These are phyloP conservation scores for Flueggea neowawraea DNA, from an alignment of 441 rosid genomes.

Conservation along the genomic window DNA sequence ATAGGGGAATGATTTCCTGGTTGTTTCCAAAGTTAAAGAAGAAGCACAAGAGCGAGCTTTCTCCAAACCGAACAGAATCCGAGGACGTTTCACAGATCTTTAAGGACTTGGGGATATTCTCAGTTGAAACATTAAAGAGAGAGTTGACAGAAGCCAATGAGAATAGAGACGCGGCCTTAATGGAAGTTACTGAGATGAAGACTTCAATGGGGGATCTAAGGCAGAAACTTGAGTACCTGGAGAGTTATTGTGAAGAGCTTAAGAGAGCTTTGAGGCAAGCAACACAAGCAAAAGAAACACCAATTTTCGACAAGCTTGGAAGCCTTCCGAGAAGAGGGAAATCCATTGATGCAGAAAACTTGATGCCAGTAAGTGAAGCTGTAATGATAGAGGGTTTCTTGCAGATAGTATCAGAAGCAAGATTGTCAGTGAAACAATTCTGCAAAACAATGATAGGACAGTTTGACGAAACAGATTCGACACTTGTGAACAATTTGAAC, in stretches of 20 bases:
- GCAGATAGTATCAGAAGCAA: slow-evolving; percentile 92
- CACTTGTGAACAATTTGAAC: slow-evolving; percentile 57
- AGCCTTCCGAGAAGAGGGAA: slow-evolving; percentile 34
- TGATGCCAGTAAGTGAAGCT: slow-evolving; percentile 84
- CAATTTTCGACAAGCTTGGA: slow-evolving; percentile 25
- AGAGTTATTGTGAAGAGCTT: slow-evolving; percentile 73
- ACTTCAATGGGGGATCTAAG: slow-evolving; percentile 69
- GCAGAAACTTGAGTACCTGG: slow-evolving; percentile 77
- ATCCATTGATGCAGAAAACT: slow-evolving; percentile 22
- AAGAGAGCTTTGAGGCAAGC: slow-evolving; percentile 78
- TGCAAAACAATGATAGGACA: slow-evolving; percentile 70
- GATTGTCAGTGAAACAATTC: slow-evolving; percentile 89
- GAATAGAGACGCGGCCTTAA: slow-evolving; percentile 68
- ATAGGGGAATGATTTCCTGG: slow-evolving; percentile 72
- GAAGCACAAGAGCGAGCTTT: slow-evolving; percentile 55
- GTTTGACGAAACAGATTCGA: slow-evolving; percentile 64
- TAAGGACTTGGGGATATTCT: slow-evolving; percentile 49
- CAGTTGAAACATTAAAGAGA: slow-evolving; percentile 66
- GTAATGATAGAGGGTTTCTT: slow-evolving; percentile 88
- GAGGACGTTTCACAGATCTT: slow-evolving; percentile 66
- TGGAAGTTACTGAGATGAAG: slow-evolving; percentile 75
- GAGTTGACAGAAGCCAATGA: slow-evolving; percentile 70
- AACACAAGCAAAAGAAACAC: slow-evolving; percentile 34
- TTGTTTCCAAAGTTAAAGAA: slow-evolving; percentile 72
- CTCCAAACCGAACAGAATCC: slow-evolving; percentile 64